A percentile compares a stretch with the other conserved stretches of the same genome.
phyloP scores from a whole-genome alignment of 371 early-diverging fungal genomes.

The Capniomyces stellatus region DNA sequence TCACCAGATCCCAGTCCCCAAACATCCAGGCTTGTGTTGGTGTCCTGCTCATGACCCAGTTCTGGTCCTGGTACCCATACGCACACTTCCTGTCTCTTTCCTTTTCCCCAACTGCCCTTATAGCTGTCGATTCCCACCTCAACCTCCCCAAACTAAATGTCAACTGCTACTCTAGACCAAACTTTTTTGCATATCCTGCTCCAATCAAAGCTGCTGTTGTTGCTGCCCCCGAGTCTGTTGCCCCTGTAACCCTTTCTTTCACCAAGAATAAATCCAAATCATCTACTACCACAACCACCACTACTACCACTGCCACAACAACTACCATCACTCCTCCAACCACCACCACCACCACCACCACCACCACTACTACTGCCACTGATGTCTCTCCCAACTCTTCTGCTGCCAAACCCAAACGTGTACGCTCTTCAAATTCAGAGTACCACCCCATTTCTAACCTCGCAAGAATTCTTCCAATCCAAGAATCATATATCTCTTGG shows the following conservation, averaged over 20 bases:
- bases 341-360: background rate
- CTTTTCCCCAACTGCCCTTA: conserved; percentile 86
- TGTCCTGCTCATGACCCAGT: conserved; percentile 92
- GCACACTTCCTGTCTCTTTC: conserved; percentile 86
- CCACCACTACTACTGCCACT: background rate
- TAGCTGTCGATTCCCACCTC: conserved; percentile 80
- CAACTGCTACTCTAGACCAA: conserved; percentile 64
- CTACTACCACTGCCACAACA: conserved; percentile 31
- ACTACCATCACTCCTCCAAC: conserved; percentile 27
- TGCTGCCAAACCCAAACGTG: background rate
- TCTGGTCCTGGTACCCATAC: conserved; percentile 99
- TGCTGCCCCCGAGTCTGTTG: conserved; percentile 28
- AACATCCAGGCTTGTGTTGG: conserved; percentile 92
- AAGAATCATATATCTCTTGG: conserved; percentile 68
- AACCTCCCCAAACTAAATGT: conserved; percentile 74
- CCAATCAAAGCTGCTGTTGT: conserved; percentile 9
- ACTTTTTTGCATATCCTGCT: conserved; percentile 78
- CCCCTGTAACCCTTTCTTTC: conserved; percentile 88
- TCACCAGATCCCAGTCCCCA: conserved; percentile 71
- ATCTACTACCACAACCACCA: conserved; percentile 43
- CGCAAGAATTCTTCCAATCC: conserved; percentile 73
- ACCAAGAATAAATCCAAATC: conserved; percentile 81
- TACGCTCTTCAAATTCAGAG: conserved; percentile 6
- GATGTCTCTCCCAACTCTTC: background rate
- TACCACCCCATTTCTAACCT: conserved; percentile 48